Evolutionary conservation across 345 rosid species (phyloP), one percentile per base, ranked within the genome.

Genomic region (Populus ilicifolia): DNA sequence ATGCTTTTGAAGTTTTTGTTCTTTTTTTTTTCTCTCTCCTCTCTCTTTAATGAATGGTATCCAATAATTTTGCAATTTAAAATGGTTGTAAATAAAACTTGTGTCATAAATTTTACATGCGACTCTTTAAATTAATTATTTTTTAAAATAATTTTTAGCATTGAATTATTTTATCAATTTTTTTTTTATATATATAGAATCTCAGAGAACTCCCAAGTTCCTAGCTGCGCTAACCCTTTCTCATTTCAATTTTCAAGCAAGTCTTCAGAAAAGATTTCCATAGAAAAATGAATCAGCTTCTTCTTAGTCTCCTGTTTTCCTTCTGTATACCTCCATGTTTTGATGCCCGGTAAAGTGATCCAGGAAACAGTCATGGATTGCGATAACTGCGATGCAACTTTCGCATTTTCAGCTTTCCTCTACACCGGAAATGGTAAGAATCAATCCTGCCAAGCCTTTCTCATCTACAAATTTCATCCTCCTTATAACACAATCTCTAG

Each of bases 331-430:
- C 80, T 50, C 71, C 48, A 27, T 67, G 52, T 56, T 29, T 79
- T 77, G 35, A 67, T 43, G 81, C 83, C 27, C 83, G 77, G 52
- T 81, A 79, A 70, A 79, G 33, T 72, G 82, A 79, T 46, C 77
- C 85, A 71, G 81, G 79, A 61, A 84, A 84, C 50, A 48, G 73
- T 77, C 25, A 0, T 67, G 70, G 18, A 35, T 17, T 82, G 84
- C 36, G 63, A 70, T 9, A 38, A 0, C 4, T 48, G 27, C 21
- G 70, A 84, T 74, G 77, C 73, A 76, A 59, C 67, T 38, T 70
- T 70, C 6, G 73, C 87, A 13, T 76, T 83, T 67, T 70, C 83
- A 48, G 87, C 81, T 76, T 79, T 84, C 70, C 87, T 81, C 52
- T 84, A 79, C 71, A 67, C 84, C 41, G 79, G 84, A 80, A 79